Conservation (phyloP, 2,329 filamentous ascomycete species). For the Aureobasidium sp. region DNA sequence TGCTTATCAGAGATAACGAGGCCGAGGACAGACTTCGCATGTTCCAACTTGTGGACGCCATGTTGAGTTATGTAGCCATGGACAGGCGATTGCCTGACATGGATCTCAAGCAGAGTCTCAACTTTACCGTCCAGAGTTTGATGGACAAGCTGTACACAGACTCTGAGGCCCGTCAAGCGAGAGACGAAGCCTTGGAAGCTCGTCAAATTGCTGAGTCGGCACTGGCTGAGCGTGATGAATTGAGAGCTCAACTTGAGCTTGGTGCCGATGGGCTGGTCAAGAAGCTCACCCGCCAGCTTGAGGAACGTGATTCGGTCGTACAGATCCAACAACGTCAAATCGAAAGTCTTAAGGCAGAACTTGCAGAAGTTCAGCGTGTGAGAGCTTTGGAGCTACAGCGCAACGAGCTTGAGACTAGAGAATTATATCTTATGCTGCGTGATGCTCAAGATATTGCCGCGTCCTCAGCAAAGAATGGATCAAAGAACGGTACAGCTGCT, state of each 20-base stretch:
- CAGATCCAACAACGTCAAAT: slow-evolving; percentile 80
- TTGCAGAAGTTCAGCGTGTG: slow-evolving; percentile 77
- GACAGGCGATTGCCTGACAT: slow-evolving; percentile 90
- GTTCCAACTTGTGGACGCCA: slow-evolving; percentile 97
- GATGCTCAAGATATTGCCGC: slow-evolving; percentile 95
- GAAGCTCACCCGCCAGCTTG: slow-evolving; percentile 88
- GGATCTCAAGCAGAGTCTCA: slow-evolving; percentile 95
- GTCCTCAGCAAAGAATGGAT: slow-evolving; percentile 63
- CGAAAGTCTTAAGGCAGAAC: slow-evolving; percentile 79
- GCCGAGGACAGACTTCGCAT: slow-evolving; percentile 86
- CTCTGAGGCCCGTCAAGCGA: slow-evolving; percentile 83
- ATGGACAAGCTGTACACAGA: slow-evolving; percentile 95
- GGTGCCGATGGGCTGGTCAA: slow-evolving; percentile 89
- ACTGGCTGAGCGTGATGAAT: slow-evolving; percentile 92
- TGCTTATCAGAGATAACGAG: slow-evolving; percentile 86
- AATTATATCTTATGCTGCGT: slow-evolving; percentile 95
- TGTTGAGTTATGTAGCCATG: slow-evolving; percentile 99
- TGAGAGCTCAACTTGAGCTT: slow-evolving; percentile 78
- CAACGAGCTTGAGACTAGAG: slow-evolving; percentile 91
- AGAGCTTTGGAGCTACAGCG: slow-evolving; percentile 86
- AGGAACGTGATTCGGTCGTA: slow-evolving; percentile 85
- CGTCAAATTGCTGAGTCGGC: slow-evolving; percentile 91
- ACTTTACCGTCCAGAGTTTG: slow-evolving; percentile 92
- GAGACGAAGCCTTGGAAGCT: slow-evolving; percentile 84
- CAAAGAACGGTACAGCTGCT: slow-evolving; percentile 48